These are phyloP conservation scores for Lipomyces anomalus DNA, from an alignment of 805 yeast genomes.

Conservation along the genomic window DNA sequence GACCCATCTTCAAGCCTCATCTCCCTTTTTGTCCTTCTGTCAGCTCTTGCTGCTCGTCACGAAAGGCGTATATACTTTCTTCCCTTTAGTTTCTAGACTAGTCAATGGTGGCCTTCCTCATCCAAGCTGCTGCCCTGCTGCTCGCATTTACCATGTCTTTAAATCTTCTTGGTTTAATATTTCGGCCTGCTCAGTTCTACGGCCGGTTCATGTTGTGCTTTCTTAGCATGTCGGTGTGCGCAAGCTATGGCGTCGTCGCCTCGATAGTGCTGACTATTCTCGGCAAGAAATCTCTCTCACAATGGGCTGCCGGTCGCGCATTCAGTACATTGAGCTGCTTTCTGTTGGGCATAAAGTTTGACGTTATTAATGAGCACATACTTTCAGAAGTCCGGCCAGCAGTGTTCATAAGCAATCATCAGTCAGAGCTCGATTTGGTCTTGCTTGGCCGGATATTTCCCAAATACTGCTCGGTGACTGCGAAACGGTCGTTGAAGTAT, in stretches of 20 bases:
- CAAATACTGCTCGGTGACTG: constrained; percentile 83
- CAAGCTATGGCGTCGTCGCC: constrained; percentile 58
- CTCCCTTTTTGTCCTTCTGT: constrained; percentile 25
- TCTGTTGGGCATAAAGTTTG: constrained; percentile 63
- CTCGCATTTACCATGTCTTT: constrained; percentile 11
- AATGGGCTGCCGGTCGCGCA: constrained; percentile 83
- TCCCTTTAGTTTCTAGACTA: no score
- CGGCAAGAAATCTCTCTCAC: constrained; percentile 76
- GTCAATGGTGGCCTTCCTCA: background rate
- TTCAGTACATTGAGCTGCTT: constrained; percentile 59
- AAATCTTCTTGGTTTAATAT: constrained; percentile 23
- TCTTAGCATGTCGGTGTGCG: constrained; percentile 30
- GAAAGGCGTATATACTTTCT: no score
- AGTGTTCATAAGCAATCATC: constrained; percentile 81
- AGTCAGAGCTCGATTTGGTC: constrained; percentile 35
- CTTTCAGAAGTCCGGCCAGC: constrained; percentile 56
- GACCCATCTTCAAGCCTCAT: no score
- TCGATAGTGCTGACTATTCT: constrained; percentile 59
- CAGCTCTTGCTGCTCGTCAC: constrained; percentile 3
- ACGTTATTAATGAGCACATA: constrained; percentile 59
- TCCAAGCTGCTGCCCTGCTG: constrained; percentile 1
- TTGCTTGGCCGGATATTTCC: constrained; percentile 54
- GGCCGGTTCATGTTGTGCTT: constrained; percentile 31
- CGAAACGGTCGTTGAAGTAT: constrained; percentile 76
- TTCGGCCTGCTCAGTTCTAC: constrained; percentile 34